Conservation (phyloP, 805 yeast species). For the Wickerhamiella hasegawae region DNA sequence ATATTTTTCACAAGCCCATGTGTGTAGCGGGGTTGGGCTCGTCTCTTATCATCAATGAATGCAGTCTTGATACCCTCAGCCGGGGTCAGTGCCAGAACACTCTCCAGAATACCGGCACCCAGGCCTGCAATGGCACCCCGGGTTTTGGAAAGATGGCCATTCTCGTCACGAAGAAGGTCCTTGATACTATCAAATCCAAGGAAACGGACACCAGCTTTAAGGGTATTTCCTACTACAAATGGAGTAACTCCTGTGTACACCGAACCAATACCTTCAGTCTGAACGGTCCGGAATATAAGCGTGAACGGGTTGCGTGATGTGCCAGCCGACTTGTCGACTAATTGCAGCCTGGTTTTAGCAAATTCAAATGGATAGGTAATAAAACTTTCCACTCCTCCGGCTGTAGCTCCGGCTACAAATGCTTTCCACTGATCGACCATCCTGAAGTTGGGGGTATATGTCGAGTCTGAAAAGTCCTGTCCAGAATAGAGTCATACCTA, state of each 20-base stretch:
- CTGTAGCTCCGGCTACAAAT: conserved; percentile 30
- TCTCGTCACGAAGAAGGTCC: conserved; percentile 54
- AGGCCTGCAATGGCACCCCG: conserved; percentile 93
- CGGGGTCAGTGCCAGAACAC: conserved; percentile 89
- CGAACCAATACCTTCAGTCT: conserved; percentile 60
- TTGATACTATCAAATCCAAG: conserved; percentile 85
- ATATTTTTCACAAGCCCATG: conserved; percentile 46
- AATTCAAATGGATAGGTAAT: conserved; percentile 93
- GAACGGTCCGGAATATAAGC: conserved; percentile 58
- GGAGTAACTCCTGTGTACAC: conserved; percentile 95
- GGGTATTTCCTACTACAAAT: conserved; percentile 88
- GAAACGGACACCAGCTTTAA: conserved; percentile 89
- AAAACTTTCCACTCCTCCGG: conserved; percentile 54
- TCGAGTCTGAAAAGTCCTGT: no score
- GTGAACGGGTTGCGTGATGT: conserved; percentile 73
- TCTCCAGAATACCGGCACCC: conserved; percentile 89
- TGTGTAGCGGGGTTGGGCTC: conserved; percentile 53
- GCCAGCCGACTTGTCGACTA: conserved; percentile 24
- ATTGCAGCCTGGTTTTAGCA: conserved; percentile 85
- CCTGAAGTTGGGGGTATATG: no score
- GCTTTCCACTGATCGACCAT: conserved; percentile 20
- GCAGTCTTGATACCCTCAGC: conserved; percentile 95
- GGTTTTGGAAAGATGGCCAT: conserved; percentile 78
- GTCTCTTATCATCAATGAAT: conserved; percentile 79
- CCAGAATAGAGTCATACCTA: no score